Evolutionary conservation across 73 alveolate species (phyloP), one percentile per base, ranked within the genome.

Genomic region (Effrenium voratum): DNA sequence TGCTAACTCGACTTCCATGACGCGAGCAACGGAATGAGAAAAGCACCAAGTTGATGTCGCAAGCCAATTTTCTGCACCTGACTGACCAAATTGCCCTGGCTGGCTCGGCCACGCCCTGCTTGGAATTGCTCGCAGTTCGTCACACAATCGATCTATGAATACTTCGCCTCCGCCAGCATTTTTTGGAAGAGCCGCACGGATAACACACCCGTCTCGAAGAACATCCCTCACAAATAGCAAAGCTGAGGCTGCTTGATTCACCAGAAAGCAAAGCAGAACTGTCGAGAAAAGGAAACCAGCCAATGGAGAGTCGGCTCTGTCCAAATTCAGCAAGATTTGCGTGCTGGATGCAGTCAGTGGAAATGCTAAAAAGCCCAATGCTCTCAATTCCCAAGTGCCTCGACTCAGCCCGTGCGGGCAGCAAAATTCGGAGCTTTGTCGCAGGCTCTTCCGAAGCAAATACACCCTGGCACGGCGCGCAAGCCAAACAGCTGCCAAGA

Each of bases 321-420:
- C 93, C 80, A 85, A 45, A 22, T 59, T 68, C 49, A 44, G 44
- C 93, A 59, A n/a, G 30, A 85, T 45, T 44, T 85, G 93, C 34
- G 93, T 59, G 80, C 93, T 85, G 24, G 93, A 41, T 26, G 45
- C 40, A 28, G 93, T 66, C 59, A 85, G 66, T 12, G 93, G 93
- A 34, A 85, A 85, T 1, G 93, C 93, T 28, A 85, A 36, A 59
- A 85, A 66, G 22, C 81, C 93, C 93, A 85, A 40, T 36, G 93
- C 93, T 13, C 93, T 40, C 40, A 85, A 60, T 46, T 85, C 93
- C 93, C 93, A 85, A 10, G 93, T n/a, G 44, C 93, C 93, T 1
- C 81, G 93, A 24, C 80, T 36, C 57, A 85, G n/a, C 1, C 93
- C 93, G 44, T 57, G 93, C 32, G 16, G 45, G 41, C 59, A 40